These are phyloP conservation scores for Xenoacremonium recifei DNA, from an alignment of 2,329 filamentous ascomycete species.

Conservation along the genomic window DNA sequence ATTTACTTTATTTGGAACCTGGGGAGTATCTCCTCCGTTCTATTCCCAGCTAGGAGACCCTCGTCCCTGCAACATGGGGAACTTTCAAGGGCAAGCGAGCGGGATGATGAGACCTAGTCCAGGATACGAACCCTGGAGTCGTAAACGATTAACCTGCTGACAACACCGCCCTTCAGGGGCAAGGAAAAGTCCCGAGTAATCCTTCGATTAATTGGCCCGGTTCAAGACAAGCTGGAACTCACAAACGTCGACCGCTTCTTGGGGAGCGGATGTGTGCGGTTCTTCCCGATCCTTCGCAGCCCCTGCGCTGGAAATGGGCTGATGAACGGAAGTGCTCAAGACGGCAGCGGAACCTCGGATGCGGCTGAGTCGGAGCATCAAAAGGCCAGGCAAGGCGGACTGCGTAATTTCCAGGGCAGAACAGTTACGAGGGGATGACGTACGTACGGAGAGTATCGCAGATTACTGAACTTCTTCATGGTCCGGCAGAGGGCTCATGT, in stretches of 20 bases:
- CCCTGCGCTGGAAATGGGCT: slow-evolving; percentile 22
- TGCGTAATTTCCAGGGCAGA: not conserved
- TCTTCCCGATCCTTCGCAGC: slow-evolving; percentile 10
- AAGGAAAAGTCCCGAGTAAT: not conserved
- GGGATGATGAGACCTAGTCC: no score
- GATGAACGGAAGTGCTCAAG: slow-evolving; percentile 16
- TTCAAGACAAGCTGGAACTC: not conserved
- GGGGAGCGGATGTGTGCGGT: slow-evolving; percentile 4
- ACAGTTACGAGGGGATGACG: not conserved
- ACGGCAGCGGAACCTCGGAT: slow-evolving; percentile 9
- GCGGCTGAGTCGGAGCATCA: slow-evolving; percentile 7
- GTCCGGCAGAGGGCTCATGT: no score
- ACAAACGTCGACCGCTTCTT: not conserved
- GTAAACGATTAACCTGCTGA: no score
- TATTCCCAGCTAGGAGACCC: no score
- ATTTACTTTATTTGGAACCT: no score
- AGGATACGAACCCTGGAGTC: no score
- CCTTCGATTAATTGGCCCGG: not conserved
- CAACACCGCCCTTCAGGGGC: no score
- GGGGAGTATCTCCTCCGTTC: no score
- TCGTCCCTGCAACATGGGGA: no score
- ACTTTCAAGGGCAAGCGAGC: no score
- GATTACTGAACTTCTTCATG: no score
- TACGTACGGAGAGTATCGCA: not conserved
- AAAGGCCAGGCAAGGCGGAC: not conserved